Evolutionary conservation across 2,329 filamentous ascomycete genomes (phyloP).

Genomic region (Claviceps sp.): DNA sequence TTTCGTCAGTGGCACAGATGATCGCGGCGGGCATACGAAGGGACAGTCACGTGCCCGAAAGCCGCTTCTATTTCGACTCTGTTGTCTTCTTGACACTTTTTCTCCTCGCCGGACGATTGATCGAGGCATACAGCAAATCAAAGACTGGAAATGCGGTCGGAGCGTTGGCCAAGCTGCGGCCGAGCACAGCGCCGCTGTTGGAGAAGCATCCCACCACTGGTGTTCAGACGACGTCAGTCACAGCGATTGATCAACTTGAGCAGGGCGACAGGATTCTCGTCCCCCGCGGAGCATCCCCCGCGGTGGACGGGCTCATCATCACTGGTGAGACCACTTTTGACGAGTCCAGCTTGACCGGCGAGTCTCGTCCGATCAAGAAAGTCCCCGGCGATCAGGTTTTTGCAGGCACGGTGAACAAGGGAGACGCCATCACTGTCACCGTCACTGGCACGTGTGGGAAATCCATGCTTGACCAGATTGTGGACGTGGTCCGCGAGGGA

Average conservation of each 20-base stretch:
- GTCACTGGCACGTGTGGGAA: conserved; percentile 52
- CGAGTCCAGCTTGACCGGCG: conserved; percentile 79
- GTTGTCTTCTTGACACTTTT: conserved; percentile 89
- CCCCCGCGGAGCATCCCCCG: conserved; percentile 67
- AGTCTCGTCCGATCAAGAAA: conserved; percentile 57
- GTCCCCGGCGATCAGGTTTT: conserved; percentile 48
- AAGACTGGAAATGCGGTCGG: conserved; percentile 79
- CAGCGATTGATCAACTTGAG: conserved; percentile 58
- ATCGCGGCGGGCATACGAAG: conserved; percentile 44
- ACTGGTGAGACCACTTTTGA: conserved; percentile 59
- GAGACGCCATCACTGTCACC: conserved; percentile 44
- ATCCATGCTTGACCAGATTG: conserved; percentile 71
- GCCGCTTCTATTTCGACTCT: conserved; percentile 72
- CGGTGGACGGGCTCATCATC: conserved; percentile 62
- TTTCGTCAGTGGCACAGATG: conserved; percentile 69
- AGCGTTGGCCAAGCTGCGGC: conserved; percentile 63
- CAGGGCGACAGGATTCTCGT: conserved; percentile 63
- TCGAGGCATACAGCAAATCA: conserved; percentile 85
- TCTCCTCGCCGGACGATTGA: conserved; percentile 57
- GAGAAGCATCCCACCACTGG: conserved; percentile 24
- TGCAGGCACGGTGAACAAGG: conserved; percentile 64
- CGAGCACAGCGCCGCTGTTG: conserved; percentile 61
- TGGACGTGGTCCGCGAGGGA: conserved; percentile 62
- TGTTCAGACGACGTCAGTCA: conserved; percentile 23
- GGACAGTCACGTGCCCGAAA: conserved; percentile 24